These are phyloP conservation scores for Chrysanthemum makinoi DNA, from an alignment of 129 eudicot species.

Conservation along the genomic window DNA sequence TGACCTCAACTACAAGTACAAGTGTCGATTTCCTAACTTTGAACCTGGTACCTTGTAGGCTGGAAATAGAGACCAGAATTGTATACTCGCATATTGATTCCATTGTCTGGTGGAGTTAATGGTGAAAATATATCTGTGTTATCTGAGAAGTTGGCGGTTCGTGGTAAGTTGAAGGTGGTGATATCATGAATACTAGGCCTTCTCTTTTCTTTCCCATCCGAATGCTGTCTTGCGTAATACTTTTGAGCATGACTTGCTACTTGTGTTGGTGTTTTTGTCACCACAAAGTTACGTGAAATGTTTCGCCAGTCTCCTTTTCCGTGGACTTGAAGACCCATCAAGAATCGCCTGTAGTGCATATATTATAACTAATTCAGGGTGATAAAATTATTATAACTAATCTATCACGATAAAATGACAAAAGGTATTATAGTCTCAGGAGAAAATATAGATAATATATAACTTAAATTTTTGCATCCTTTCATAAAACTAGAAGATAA, in stretches of 20 bases:
- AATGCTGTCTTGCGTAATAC: slow-evolving; percentile 65
- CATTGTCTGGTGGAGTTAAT: slow-evolving; percentile 25
- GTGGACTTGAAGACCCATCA: slow-evolving; percentile 69
- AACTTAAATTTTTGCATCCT: not conserved
- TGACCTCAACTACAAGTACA: slow-evolving; percentile 17
- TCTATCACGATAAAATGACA: not conserved
- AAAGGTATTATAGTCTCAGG: not conserved
- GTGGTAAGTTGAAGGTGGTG: slow-evolving; percentile 57
- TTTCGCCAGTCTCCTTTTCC: slow-evolving; percentile 96
- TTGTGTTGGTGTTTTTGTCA: slow-evolving; percentile 82
- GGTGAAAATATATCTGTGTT: slow-evolving; percentile 7
- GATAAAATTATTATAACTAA: not conserved
- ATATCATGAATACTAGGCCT: slow-evolving; percentile 95
- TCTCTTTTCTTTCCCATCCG: slow-evolving; percentile 77
- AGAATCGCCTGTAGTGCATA: slow-evolving; percentile 53
- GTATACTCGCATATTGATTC: slow-evolving; percentile 29
- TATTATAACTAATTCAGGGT: not conserved
- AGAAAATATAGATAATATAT: not conserved
- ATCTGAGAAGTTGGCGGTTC: slow-evolving; percentile 24
- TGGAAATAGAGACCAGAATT: slow-evolving; percentile 40
- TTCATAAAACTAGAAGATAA: slow-evolving; percentile 1
- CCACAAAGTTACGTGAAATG: slow-evolving; percentile 74
- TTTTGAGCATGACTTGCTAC: slow-evolving; percentile 98
- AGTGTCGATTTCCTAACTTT: slow-evolving; percentile 18
- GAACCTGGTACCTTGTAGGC: slow-evolving; percentile 38